phyloP scores from a whole-genome alignment of 75 land plant species.

The Pseudotsuga menziesii region DNA sequence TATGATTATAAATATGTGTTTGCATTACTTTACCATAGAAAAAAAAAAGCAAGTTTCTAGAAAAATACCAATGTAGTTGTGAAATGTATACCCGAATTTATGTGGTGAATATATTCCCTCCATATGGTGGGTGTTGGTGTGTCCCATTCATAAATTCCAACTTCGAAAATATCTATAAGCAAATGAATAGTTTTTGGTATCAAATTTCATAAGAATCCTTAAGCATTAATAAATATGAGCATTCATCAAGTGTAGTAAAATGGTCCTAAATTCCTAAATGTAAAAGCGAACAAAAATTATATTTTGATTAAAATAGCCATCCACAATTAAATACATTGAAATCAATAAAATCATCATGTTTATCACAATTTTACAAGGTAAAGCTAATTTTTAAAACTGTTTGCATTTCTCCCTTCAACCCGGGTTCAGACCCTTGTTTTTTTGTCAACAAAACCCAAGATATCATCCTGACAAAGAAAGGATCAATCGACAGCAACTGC shows the following conservation, averaged over 20 bases:
- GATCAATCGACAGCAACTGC: too few species aligned
- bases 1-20: background rate
- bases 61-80: background rate
- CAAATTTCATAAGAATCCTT: background rate
- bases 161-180: constrained; percentile 47
- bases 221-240: background rate
- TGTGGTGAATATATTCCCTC: constrained; percentile 78
- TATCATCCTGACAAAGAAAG: too few species aligned
- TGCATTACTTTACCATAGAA: background rate
- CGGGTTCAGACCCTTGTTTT: too few species aligned
- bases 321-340: background rate
- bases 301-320: background rate
- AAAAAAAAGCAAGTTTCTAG: background rate
- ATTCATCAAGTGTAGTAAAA: background rate
- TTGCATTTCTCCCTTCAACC: too few species aligned
- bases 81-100: constrained; percentile 43
- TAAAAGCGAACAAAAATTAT: background rate
- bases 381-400: too few species aligned
- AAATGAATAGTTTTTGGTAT: constrained; percentile 55
- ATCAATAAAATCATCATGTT: background rate
- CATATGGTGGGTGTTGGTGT: constrained; percentile 91
- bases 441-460: too few species aligned
- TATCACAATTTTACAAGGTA: too few species aligned
- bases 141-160: constrained; percentile 77
- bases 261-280: background rate